phyloP scores from a whole-genome alignment of 192 early-diverging fungal genomes.

The Rhizoclosmatium sp. region DNA sequence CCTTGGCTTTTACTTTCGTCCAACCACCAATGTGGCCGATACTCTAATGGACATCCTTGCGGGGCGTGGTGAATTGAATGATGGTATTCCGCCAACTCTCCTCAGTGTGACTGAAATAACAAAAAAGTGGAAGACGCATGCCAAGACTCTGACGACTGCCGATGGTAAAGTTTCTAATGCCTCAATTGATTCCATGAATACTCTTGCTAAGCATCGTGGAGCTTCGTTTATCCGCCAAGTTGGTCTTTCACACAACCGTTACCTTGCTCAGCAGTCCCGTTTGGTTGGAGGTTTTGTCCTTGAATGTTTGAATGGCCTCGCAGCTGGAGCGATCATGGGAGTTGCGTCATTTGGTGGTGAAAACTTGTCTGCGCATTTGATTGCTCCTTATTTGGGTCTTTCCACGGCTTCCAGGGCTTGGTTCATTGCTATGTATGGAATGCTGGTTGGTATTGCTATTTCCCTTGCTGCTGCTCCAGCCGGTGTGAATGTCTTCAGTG shows the following conservation, averaged over 20 bases:
- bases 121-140: background rate
- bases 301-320: conserved; percentile 50
- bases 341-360: conserved; percentile 2
- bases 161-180: conserved; percentile 16
- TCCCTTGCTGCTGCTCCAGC: conserved; percentile 50
- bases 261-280: conserved; percentile 47
- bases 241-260: conserved; percentile 44
- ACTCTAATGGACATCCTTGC: conserved; percentile 52
- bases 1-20: conserved; percentile 41
- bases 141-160: background rate
- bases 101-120: background rate
- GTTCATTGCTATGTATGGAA: conserved; percentile 34
- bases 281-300: conserved; percentile 31
- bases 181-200: no score
- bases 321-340: conserved; percentile 49
- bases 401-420: background rate
- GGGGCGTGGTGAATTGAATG: conserved; percentile 37
- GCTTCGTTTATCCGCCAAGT: conserved; percentile 40
- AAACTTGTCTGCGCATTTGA: conserved; percentile 3
- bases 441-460: conserved; percentile 49
- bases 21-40: conserved; percentile 40
- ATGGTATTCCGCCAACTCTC: background rate
- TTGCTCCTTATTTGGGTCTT: no score
- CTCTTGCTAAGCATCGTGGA: background rate
- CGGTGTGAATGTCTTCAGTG: conserved; percentile 57